Conservation (phyloP, 129 eudicot genomes). For the Dittrichia graveolens region DNA sequence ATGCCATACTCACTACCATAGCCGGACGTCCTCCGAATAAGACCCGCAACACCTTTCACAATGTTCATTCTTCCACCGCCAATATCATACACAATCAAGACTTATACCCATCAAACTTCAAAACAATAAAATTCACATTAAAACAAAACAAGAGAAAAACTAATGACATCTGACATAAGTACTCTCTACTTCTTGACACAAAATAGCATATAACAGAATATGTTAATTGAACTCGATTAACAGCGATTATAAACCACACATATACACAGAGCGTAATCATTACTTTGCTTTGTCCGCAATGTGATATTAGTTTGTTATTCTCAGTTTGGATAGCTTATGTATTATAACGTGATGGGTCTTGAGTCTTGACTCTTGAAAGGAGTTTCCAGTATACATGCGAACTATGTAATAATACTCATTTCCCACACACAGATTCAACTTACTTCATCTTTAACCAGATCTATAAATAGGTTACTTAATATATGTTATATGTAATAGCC, state of each 20-base stretch:
- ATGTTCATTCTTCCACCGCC: slow-evolving; percentile 82
- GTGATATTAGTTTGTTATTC: slow-evolving; percentile 5
- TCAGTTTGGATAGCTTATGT: background rate
- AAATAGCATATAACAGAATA: slow-evolving; percentile 12
- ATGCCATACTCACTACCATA: slow-evolving; percentile 56
- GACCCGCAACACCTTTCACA: slow-evolving; percentile 95
- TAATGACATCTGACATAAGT: slow-evolving; percentile 13
- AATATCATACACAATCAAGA: slow-evolving; percentile 43
- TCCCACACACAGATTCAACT: slow-evolving; percentile 14
- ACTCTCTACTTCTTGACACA: slow-evolving; percentile 12
- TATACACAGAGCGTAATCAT: slow-evolving; percentile 4
- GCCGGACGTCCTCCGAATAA: slow-evolving; percentile 81
- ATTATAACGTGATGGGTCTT: background rate
- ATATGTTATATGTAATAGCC: background rate
- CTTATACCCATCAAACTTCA: slow-evolving; percentile 46
- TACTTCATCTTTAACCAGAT: slow-evolving; percentile 1
- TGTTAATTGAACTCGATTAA: background rate
- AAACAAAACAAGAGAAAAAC: slow-evolving; percentile 14
- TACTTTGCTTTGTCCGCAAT: background rate
- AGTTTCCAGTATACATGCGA: background rate
- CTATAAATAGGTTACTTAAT: slow-evolving; percentile 14
- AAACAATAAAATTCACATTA: slow-evolving; percentile 36
- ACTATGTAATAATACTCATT: background rate
- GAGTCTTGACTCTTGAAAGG: background rate
- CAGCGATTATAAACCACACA: slow-evolving; percentile 14